phyloP scores from a whole-genome alignment of 345 rosid species.

The Odontarrhena argentea region DNA sequence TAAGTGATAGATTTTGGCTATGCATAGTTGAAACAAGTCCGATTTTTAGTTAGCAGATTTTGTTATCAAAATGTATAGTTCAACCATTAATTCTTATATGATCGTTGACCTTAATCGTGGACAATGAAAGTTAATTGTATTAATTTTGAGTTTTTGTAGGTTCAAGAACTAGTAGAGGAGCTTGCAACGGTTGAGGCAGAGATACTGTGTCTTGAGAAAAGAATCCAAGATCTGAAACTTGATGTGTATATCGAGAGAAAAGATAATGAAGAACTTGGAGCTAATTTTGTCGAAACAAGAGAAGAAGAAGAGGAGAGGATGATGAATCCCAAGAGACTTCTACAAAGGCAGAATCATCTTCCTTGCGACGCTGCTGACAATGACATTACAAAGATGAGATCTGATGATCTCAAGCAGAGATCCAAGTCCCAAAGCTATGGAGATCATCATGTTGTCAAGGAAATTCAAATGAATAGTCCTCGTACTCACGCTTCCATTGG shows the following conservation, averaged over 20 bases:
- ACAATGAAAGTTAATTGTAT: background rate
- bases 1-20: too few species aligned
- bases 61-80: too few species aligned
- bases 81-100: too few species aligned
- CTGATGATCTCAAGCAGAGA: slow-evolving; percentile 44
- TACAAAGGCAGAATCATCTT: slow-evolving; percentile 43
- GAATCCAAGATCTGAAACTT: slow-evolving; percentile 64
- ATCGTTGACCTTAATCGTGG: too few species aligned
- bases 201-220: slow-evolving; percentile 74
- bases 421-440: slow-evolving; percentile 56
- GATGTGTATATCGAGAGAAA: slow-evolving; percentile 57
- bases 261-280: slow-evolving; percentile 35
- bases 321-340: slow-evolving; percentile 40
- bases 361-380: slow-evolving; percentile 40
- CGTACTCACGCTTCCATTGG: slow-evolving; percentile 63
- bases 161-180: slow-evolving; percentile 68
- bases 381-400: slow-evolving; percentile 26
- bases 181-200: slow-evolving; percentile 79
- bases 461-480: slow-evolving; percentile 46
- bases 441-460: slow-evolving; percentile 37
- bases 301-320: slow-evolving; percentile 50
- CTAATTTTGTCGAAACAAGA: slow-evolving; percentile 15
- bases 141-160: slow-evolving; percentile 45
- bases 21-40: too few species aligned
- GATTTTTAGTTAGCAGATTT: too few species aligned